Conservation (phyloP, 495 filamentous ascomycete genomes). For the Penicillium lividum region DNA sequence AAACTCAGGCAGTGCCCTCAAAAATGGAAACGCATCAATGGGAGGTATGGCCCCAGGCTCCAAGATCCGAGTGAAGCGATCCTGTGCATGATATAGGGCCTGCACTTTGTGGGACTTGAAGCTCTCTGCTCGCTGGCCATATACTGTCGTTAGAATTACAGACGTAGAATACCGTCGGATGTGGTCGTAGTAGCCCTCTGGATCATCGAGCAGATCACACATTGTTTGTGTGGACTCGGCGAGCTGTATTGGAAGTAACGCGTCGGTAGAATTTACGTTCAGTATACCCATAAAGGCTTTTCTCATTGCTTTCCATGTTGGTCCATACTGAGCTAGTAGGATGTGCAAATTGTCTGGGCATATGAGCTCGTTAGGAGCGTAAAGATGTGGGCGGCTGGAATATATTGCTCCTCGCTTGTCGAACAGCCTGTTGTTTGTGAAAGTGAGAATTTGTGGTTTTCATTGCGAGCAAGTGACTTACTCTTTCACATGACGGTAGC, state of each 20-base stretch:
- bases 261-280: conserved; percentile 18
- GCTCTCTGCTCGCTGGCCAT: not conserved
- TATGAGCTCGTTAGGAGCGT: conserved; percentile 15
- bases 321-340: conserved; percentile 22
- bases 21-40: not conserved
- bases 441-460: too few relatives aligned
- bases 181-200: conserved; percentile 22
- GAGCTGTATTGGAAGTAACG: conserved; percentile 16
- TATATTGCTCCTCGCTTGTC: conserved; percentile 23
- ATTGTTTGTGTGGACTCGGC: conserved; percentile 26
- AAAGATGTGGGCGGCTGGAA: conserved; percentile 18
- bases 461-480: not conserved
- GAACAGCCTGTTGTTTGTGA: conserved; percentile 7
- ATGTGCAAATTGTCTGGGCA: conserved; percentile 18
- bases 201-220: conserved; percentile 16
- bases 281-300: conserved; percentile 19
- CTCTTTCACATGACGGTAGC: not conserved
- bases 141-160: conserved; percentile 18
- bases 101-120: conserved; percentile 3
- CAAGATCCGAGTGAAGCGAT: conserved; percentile 3
- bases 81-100: not conserved
- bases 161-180: conserved; percentile 25
- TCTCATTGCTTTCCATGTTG: conserved; percentile 18
- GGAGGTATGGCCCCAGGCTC: conserved; percentile 6
- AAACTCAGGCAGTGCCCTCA: conserved; percentile 1